Base-by-base conservation (phyloP, 352 stramenopile species). In the Globisporangium apiculatum region DNA sequence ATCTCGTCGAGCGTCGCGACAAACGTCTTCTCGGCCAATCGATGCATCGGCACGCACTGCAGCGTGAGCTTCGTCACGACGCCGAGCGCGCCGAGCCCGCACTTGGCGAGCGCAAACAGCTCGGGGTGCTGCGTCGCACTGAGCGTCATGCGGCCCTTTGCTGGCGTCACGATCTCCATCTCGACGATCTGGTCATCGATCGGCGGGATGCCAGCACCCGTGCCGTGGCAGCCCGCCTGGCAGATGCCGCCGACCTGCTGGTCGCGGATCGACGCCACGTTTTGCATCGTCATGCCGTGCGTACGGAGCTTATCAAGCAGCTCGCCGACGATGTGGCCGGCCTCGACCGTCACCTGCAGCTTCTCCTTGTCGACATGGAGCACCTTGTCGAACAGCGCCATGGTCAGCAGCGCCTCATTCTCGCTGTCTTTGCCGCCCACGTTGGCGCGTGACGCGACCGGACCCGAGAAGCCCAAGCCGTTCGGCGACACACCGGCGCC, bases 221-320 rank as follows among this genome's bases (percentile, higher is more conserved):
- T 98, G 46, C 97, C 97, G 71, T 99, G 97, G n/a, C 88, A 96
- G 11, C 86, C 87, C 60, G 86, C 94, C 68, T 98, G 95, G 15
- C 94, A 91, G 64, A 99, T 98, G 2, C 97, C 97, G 38, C 94
- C 97, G 41, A 99, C 88, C 64, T 99, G 96, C 66, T 99, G 97
- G 69, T 99, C 93, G 41, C 92, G 94, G 69, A 99, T 99, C 5
- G 91, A 98, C 35, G 97, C 96, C n/a, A 99, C 89, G 61, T 99
- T 99, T 51, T 98, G 89, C 67, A 99, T 93, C 35, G 97, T 99
- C 58, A 99, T 72, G 47, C 87, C 85, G 64, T 97, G 71, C 17
- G 57, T 66, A 7, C 82, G 78, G 15, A 92, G 65, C 58, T 89
- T 84, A 58, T 87, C 76, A 53, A 94, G 76, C 53, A 94, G 60